Evolutionary conservation across 2,329 filamentous ascomycete species (phyloP).

Genomic region (Cadophora malorum): DNA sequence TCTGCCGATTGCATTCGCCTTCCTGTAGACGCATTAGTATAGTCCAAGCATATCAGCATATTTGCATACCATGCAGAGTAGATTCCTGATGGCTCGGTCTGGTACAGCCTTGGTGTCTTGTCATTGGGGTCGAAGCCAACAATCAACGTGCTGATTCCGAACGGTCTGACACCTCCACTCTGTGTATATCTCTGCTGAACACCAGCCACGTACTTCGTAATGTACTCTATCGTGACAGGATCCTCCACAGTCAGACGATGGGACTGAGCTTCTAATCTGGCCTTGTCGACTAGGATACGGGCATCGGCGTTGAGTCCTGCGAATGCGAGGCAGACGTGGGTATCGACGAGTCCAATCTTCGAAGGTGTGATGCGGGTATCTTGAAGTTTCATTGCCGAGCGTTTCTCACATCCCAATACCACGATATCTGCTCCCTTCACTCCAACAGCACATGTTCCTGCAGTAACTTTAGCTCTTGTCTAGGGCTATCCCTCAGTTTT

Average conservation of each 20-base stretch:
- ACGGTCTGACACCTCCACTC: slow-evolving; percentile 97
- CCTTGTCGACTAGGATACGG: slow-evolving; percentile 97
- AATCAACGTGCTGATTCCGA: slow-evolving; percentile 96
- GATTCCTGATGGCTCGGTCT: slow-evolving; percentile 99
- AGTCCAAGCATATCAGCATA: slow-evolving; percentile 38
- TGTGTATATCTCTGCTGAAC: slow-evolving; percentile 99
- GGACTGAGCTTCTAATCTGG: slow-evolving; percentile 94
- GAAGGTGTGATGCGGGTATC: slow-evolving; percentile 98
- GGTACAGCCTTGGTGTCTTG: slow-evolving; percentile 87
- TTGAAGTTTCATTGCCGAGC: slow-evolving; percentile 98
- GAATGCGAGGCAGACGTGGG: slow-evolving; percentile 95
- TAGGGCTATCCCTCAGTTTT: background rate
- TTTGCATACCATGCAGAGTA: slow-evolving; percentile 91
- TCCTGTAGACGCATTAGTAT: slow-evolving; percentile 63
- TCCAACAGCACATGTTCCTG: slow-evolving; percentile 95
- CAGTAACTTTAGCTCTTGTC: slow-evolving; percentile 33
- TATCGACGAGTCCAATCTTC: slow-evolving; percentile 96
- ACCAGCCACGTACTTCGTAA: slow-evolving; percentile 97
- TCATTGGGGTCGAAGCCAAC: slow-evolving; percentile 98
- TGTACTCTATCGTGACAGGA: slow-evolving; percentile 97
- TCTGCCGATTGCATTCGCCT: slow-evolving; percentile 97
- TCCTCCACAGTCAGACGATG: slow-evolving; percentile 97
- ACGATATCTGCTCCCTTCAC: slow-evolving; percentile 96
- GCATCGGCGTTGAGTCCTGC: slow-evolving; percentile 97
- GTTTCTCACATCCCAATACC: slow-evolving; percentile 97